Conservation (phyloP, 805 yeast species). For the Sungouiozyma intestinalis region DNA sequence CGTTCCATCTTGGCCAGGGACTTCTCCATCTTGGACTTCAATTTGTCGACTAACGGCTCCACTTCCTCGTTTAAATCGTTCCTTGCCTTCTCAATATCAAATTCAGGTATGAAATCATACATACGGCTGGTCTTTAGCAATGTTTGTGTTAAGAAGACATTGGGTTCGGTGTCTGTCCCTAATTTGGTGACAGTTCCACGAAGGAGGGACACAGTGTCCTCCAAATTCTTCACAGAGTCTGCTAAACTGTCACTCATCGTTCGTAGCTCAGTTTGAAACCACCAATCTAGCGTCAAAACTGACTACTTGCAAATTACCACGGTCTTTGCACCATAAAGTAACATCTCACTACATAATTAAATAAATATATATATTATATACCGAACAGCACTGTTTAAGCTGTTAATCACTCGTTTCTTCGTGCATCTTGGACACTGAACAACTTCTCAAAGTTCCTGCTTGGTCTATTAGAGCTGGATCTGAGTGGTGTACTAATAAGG, state of each 20-base stretch:
- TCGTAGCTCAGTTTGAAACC: no score
- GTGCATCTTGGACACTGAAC: no score
- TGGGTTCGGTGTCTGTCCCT: constrained; percentile 12
- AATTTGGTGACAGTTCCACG: constrained; percentile 15
- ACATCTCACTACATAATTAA: no score
- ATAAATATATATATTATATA: no score
- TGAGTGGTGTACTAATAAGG: not conserved
- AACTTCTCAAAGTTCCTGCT: no score
- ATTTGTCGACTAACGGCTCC: constrained; percentile 22
- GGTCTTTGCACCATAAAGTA: no score
- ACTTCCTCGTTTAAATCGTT: constrained; percentile 25
- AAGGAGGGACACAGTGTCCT: constrained; percentile 14
- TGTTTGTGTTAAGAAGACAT: constrained; percentile 15
- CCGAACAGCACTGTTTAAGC: no score
- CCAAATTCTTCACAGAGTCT: constrained; percentile 15
- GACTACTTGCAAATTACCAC: no score
- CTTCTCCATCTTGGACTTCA: constrained; percentile 20
- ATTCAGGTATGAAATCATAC: constrained; percentile 25
- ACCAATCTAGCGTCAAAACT: no score
- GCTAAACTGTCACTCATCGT: constrained; percentile 19
- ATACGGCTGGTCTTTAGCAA: constrained; percentile 21
- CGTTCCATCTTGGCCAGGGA: constrained; percentile 18
- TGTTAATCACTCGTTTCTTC: no score
- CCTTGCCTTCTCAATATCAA: constrained; percentile 27
- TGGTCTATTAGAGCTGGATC: no score